phyloP scores from a whole-genome alignment of 352 stramenopile species.

The Phytophthora niederhauseri region DNA sequence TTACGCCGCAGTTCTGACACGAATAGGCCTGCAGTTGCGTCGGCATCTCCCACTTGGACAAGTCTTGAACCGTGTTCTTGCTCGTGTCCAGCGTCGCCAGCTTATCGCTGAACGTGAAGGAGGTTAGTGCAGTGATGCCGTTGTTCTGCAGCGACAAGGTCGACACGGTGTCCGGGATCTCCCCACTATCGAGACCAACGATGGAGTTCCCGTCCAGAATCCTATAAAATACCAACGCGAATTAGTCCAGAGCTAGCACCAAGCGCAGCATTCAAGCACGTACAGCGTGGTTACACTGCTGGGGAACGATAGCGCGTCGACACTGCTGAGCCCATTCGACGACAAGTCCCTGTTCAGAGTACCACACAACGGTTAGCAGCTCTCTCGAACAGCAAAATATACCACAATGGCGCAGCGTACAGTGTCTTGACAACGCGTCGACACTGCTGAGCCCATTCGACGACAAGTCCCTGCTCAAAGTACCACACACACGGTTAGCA shows the following conservation, averaged over 20 bases:
- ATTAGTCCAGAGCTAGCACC: not conserved
- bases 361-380: not conserved
- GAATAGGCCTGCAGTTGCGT: constrained; percentile 34
- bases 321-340: constrained; percentile 32
- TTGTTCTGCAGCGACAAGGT: constrained; percentile 39
- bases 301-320: constrained; percentile 35
- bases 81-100: constrained; percentile 37
- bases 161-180: constrained; percentile 34
- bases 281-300: constrained; percentile 33
- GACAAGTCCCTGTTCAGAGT: constrained; percentile 31
- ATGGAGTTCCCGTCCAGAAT: constrained; percentile 37
- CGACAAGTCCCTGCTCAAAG: constrained; percentile 31
- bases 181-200: constrained; percentile 14
- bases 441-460: constrained; percentile 36
- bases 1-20: constrained; percentile 36
- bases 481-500: not conserved
- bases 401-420: too few relatives aligned
- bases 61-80: constrained; percentile 32
- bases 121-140: constrained; percentile 22
- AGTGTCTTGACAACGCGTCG: constrained; percentile 41
- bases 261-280: not conserved
- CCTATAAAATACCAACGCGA: constrained; percentile 11
- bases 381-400: constrained; percentile 18
- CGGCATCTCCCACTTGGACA: constrained; percentile 47
- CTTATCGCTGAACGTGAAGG: constrained; percentile 33